phyloP scores from a whole-genome alignment of 495 filamentous ascomycete species.

The Diplogelasinospora grovesii region DNA sequence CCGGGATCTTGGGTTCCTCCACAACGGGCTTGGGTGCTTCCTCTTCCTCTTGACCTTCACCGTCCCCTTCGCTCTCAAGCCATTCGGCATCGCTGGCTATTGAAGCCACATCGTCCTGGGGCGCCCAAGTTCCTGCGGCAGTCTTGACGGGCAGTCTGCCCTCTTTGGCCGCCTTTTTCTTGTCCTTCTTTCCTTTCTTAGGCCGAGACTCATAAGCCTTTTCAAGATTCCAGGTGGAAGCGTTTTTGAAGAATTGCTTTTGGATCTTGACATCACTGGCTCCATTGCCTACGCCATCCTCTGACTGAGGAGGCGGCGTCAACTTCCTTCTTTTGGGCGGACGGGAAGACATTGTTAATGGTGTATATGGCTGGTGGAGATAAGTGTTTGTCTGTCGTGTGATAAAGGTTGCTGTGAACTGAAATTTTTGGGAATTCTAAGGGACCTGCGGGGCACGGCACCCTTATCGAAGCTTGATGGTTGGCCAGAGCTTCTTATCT shows the following conservation, averaged over 20 bases:
- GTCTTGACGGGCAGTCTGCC: slow-evolving; percentile 76
- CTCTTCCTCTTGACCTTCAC: slow-evolving; percentile 33
- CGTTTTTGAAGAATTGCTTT: slow-evolving; percentile 40
- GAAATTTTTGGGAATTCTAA: no score
- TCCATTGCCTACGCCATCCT: slow-evolving; percentile 21
- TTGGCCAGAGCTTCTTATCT: slow-evolving; percentile 21
- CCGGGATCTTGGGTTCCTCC: slow-evolving; percentile 55
- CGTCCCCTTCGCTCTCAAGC: slow-evolving; percentile 41
- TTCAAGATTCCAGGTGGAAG: slow-evolving; percentile 73
- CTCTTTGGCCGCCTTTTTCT: slow-evolving; percentile 38
- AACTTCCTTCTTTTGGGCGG: slow-evolving; percentile 40
- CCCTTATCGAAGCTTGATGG: slow-evolving; percentile 7
- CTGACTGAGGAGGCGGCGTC: slow-evolving; percentile 31
- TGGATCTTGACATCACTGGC: slow-evolving; percentile 28
- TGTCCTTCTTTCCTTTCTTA: slow-evolving; percentile 65
- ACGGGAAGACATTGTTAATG: slow-evolving; percentile 29
- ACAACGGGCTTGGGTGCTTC: slow-evolving; percentile 31
- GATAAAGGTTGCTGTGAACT: not conserved
- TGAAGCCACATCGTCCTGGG: slow-evolving; percentile 42
- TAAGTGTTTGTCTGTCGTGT: slow-evolving; percentile 1
- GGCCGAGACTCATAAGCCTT: slow-evolving; percentile 80
- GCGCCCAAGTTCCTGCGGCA: slow-evolving; percentile 59
- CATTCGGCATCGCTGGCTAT: slow-evolving; percentile 49
- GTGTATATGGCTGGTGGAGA: slow-evolving; percentile 5
- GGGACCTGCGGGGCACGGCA: no score